These are phyloP conservation scores for Cyberlindnera amylophila DNA, from an alignment of 805 yeast species.

Conservation along the genomic window DNA sequence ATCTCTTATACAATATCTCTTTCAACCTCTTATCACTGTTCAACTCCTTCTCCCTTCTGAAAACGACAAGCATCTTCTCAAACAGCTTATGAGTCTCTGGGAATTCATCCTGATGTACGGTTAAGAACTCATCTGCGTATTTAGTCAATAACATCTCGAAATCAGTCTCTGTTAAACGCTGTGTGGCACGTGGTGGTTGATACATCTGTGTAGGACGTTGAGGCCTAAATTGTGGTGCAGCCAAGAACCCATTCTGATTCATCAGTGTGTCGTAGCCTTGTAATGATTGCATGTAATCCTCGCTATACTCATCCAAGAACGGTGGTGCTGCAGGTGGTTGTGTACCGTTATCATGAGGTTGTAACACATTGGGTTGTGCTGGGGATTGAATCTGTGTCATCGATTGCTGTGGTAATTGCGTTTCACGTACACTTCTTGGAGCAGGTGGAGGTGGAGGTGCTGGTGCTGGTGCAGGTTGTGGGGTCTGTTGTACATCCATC, in stretches of 20 bases:
- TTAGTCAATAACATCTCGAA: conserved; percentile 14
- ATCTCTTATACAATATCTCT: conserved; percentile 12
- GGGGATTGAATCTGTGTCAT: not conserved
- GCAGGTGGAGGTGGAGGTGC: not conserved
- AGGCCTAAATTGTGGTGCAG: conserved; percentile 8
- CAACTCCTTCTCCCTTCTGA: conserved; percentile 9
- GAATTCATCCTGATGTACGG: conserved; percentile 8
- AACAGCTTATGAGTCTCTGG: conserved; percentile 12
- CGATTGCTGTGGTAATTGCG: not conserved
- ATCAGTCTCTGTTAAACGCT: conserved; percentile 14
- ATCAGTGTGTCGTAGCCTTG: conserved; percentile 12
- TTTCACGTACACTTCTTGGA: not conserved
- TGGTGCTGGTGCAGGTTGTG: too few species aligned
- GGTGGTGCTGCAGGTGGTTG: not conserved
- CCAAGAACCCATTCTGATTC: conserved; percentile 6
- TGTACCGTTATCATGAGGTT: too few species aligned
- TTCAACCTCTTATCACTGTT: conserved; percentile 11
- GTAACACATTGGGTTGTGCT: too few species aligned
- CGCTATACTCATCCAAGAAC: conserved; percentile 8
- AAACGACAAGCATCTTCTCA: conserved; percentile 5
- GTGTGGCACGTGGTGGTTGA: too few species aligned
- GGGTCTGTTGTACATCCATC: too few species aligned
- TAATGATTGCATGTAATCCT: conserved; percentile 12
- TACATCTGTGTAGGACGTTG: too few species aligned
- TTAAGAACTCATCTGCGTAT: conserved; percentile 13